Percentiles rank a stretch among this genome's conserved stretches.
phyloP scores from a whole-genome alignment of 495 filamentous ascomycete species.

The Penicillium paxilli region DNA sequence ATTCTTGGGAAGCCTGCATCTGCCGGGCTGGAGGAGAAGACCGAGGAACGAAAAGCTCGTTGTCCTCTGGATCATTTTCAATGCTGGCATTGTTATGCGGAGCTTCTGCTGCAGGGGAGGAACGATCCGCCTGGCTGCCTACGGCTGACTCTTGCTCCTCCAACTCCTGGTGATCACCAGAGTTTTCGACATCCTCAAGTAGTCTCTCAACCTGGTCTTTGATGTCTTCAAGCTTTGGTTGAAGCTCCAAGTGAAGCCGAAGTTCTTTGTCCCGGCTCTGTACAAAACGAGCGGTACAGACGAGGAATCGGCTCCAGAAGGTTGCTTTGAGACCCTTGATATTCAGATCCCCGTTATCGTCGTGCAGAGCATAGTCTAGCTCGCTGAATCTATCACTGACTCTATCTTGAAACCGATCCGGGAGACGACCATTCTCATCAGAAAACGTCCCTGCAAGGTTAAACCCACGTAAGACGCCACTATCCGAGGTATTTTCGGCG shows the following conservation, averaged over 20 bases:
- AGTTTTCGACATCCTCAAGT: not conserved
- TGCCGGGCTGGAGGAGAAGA: not conserved
- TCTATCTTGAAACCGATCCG: constrained; percentile 24
- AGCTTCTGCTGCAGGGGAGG: not conserved
- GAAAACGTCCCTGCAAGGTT: constrained; percentile 19
- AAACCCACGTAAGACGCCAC: constrained; percentile 35
- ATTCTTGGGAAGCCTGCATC: not conserved
- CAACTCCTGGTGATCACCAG: not conserved
- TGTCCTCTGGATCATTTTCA: not conserved
- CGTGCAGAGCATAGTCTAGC: constrained; percentile 23
- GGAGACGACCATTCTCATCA: constrained; percentile 34
- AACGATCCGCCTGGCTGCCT: not conserved
- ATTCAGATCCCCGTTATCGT: constrained; percentile 23
- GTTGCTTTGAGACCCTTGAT: constrained; percentile 23
- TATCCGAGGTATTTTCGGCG: constrained; percentile 14
- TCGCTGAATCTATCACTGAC: constrained; percentile 36
- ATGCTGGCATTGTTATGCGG: not conserved
- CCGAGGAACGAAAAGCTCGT: not conserved
- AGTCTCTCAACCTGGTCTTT: constrained; percentile 10
- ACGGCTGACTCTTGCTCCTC: not conserved
- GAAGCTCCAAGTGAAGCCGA: constrained; percentile 10
- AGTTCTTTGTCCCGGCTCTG: constrained; percentile 36
- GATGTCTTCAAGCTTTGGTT: constrained; percentile 23
- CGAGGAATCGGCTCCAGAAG: constrained; percentile 36
- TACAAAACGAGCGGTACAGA: constrained; percentile 34